Evolutionary conservation across 2,329 filamentous ascomycete genomes (phyloP).

Genomic region (Thielaviopsis ethacetica): DNA sequence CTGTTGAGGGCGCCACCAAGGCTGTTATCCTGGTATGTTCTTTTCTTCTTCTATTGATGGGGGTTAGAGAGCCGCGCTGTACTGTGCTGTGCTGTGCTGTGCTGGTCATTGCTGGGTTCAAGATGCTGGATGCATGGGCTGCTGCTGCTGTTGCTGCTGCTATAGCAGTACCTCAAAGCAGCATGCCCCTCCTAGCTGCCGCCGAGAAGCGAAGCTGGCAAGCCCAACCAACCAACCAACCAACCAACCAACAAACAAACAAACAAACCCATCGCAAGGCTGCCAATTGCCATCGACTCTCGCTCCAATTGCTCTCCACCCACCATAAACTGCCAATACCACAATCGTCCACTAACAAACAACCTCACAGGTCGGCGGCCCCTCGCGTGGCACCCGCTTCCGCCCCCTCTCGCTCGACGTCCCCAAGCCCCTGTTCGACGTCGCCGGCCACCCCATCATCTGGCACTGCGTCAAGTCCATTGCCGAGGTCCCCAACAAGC

Average conservation of each 20-base stretch:
- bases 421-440: slow-evolving; percentile 96
- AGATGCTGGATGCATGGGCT: neutral
- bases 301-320: too few relatives aligned
- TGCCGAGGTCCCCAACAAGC: slow-evolving; percentile 63
- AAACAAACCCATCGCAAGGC: neutral
- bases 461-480: slow-evolving; percentile 92
- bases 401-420: slow-evolving; percentile 88
- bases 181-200: neutral
- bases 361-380: slow-evolving; percentile 62
- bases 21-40: slow-evolving; percentile 71
- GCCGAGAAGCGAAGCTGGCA: too few relatives aligned
- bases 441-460: slow-evolving; percentile 95
- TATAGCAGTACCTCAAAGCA: neutral
- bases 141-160: neutral
- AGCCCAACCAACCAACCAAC: too few relatives aligned
- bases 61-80: too few relatives aligned
- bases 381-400: slow-evolving; percentile 89
- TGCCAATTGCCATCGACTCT: too few relatives aligned
- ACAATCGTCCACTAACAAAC: slow-evolving; percentile 16
- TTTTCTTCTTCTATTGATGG: neutral
- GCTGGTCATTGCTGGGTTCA: neutral
- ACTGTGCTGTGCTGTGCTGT: neutral
- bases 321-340: too few relatives aligned
- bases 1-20: slow-evolving; percentile 47
- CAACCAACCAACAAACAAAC: too few relatives aligned